Conservation (phyloP, 2,329 filamentous ascomycete species). For the Cytospora mali region DNA sequence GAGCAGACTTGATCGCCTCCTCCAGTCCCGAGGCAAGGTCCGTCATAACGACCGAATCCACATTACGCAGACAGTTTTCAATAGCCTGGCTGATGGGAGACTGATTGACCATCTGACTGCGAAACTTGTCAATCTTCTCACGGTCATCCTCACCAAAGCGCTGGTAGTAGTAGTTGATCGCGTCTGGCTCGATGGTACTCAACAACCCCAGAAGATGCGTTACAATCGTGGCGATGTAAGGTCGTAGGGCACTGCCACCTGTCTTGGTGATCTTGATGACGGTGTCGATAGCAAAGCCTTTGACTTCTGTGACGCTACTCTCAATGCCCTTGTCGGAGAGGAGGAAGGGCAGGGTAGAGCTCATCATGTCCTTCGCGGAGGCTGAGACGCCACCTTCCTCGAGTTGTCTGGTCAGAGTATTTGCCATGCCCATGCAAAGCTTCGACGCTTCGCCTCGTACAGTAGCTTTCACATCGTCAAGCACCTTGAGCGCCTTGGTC, state of each 20-base stretch:
- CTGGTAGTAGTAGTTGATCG: constrained; percentile 89
- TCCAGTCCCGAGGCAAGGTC: constrained; percentile 73
- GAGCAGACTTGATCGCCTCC: constrained; percentile 77
- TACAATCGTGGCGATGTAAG: constrained; percentile 80
- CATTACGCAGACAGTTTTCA: constrained; percentile 81
- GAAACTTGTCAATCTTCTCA: constrained; percentile 86
- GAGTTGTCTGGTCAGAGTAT: constrained; percentile 80
- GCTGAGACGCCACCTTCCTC: constrained; percentile 74
- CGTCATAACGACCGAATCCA: constrained; percentile 78
- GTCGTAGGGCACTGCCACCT: constrained; percentile 74
- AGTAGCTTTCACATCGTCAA: constrained; percentile 94
- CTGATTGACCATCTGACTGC: constrained; percentile 77
- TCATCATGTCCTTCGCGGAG: constrained; percentile 77
- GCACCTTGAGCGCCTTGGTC: constrained; percentile 81
- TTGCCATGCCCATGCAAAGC: constrained; percentile 82
- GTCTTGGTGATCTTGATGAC: constrained; percentile 90
- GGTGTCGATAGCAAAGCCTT: constrained; percentile 78
- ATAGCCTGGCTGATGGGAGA: constrained; percentile 93
- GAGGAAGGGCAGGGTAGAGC: constrained; percentile 86
- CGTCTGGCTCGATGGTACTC: constrained; percentile 85
- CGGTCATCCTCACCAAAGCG: constrained; percentile 85
- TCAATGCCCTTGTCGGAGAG: constrained; percentile 88
- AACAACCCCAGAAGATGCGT: constrained; percentile 79
- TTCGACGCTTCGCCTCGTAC: constrained; percentile 80
- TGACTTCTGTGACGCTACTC: constrained; percentile 84